Base-by-base conservation (phyloP, 1,284 basidiomycete species). In the Ustilago xerochloae region DNA sequence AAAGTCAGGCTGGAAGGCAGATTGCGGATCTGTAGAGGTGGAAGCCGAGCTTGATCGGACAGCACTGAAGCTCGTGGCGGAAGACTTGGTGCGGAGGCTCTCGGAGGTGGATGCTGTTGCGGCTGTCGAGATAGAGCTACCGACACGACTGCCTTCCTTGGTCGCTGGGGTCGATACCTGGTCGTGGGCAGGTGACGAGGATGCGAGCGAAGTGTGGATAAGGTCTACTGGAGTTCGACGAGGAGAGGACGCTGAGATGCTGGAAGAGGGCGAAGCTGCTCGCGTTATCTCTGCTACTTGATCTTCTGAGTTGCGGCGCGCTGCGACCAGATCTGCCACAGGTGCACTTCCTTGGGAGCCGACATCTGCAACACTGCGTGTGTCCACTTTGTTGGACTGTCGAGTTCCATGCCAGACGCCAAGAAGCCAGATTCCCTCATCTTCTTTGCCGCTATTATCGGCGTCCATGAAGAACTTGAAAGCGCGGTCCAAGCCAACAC, bases 341-440 rank as follows among this genome's bases (percentile, higher is more conserved):
- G 48, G 24, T 12, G 47, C 48, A 16, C 39, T 30, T 33, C 56
- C 10, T 24, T 52, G 28, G 15, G 47, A 47, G 9, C 15, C 39
- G 6, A 9, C 48, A 3, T 29, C 48, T 36, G 22, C 16, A 4
- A 7, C 18, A 39, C 33, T 29, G 26, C 32, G 41, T 15, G 24
- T 18, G 4, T 26, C 16, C 3, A 22, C 45, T 16, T 63, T 43
- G 20, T 10, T 38, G 4, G 47, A 41, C 28, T 57, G 62, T 39
- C 61, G 43, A 22, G 77, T 74, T 35, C 71, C 78, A 51, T 81
- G 79, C 68, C 66, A 72, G 12, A 81, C 78, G 22, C 79, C 79
- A 12, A 81, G 74, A 36, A 81, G 72, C 80, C 80, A 81, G 36
- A 78, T 78, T 3, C 64, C 78, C 20, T 77, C 77, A 24, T 75